Base-by-base conservation (phyloP, 495 filamentous ascomycete genomes). In the Aspergillus asperescens region DNA sequence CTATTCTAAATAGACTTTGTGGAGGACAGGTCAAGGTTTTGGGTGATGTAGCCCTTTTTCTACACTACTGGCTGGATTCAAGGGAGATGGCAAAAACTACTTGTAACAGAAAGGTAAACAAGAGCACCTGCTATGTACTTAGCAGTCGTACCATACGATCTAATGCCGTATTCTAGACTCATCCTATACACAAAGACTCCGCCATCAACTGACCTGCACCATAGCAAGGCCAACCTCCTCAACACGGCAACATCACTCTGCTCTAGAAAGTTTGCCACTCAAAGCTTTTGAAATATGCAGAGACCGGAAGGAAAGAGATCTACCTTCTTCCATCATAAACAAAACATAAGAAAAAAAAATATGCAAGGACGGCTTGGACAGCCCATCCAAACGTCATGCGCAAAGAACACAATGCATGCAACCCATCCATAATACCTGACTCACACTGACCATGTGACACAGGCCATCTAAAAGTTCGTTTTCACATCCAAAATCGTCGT, bases 401-500 rank as follows among this genome's bases (percentile, higher is more conserved):
- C 9, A 40, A 40, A 40, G 7, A 18, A 40, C 16, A 40, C 18
- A 1, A 41, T 20, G 38, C 38, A n/a, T n/a, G 38, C 16, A 4
- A 19, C 39, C 7, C 23, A 42, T 42, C 25, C 42, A 20, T 29
- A 16, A 32, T 46, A 46, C 42, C 42, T 46, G 27, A n/a, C n/a
- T 22, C 16, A 43, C 8, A 10, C 13, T 43, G 40, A 35, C 34
- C 16, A 35, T 25, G 34, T 42, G 45, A 43, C 20, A 25, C 55
- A 39, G 18, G 28, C 49, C 24, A 13, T 57, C 49, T 57, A 52
- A 40, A 49, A 47, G 18, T 41, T 48, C 43, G 48, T 56, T 61
- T 51, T 56, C 57, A 55, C 54, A 52, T 62, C 53, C 50, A 61
- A 61, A 55, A 49, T 24, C 27, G 19, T 29, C 23, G 28, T 38